Conservation (phyloP, 257 asterid genomes). For the Verbascum thapsus region DNA sequence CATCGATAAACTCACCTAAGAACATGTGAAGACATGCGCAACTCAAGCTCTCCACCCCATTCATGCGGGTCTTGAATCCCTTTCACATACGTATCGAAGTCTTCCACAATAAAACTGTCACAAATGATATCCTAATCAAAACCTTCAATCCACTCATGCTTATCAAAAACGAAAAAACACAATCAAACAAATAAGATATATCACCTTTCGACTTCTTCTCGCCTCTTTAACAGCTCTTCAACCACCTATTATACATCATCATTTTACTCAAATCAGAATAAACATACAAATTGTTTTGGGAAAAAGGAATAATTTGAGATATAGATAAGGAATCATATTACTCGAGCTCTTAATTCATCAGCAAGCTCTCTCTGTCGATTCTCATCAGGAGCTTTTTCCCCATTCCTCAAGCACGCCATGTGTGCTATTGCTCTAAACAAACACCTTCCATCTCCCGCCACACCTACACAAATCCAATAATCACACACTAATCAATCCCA, state of each 20-base stretch:
- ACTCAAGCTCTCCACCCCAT: constrained; percentile 96
- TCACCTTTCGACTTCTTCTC: constrained; percentile 82
- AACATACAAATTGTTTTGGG: neutral
- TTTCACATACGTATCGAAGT: constrained; percentile 74
- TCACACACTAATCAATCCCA: constrained; percentile 26
- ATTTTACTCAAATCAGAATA: neutral
- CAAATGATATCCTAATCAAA: neutral
- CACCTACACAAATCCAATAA: constrained; percentile 47
- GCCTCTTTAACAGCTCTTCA: constrained; percentile 77
- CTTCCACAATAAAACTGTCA: constrained; percentile 76
- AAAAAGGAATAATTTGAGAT: neutral
- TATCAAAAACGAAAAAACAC: neutral
- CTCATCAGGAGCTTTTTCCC: constrained; percentile 72
- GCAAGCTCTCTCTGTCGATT: constrained; percentile 73
- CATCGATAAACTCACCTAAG: constrained; percentile 52
- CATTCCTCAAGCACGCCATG: constrained; percentile 69
- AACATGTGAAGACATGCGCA: constrained; percentile 85
- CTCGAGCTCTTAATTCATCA: constrained; percentile 88
- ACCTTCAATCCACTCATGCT: neutral
- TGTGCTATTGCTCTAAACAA: constrained; percentile 85
- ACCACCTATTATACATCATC: constrained; percentile 63
- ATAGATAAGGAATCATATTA: constrained; percentile 26
- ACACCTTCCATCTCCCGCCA: constrained; percentile 80
- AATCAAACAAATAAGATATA: neutral
- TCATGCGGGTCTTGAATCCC: constrained; percentile 67